Percentiles rank a stretch among this genome's conserved stretches.
phyloP scores from a whole-genome alignment of 1,284 basidiomycete genomes.

The Fomes fomentarius region DNA sequence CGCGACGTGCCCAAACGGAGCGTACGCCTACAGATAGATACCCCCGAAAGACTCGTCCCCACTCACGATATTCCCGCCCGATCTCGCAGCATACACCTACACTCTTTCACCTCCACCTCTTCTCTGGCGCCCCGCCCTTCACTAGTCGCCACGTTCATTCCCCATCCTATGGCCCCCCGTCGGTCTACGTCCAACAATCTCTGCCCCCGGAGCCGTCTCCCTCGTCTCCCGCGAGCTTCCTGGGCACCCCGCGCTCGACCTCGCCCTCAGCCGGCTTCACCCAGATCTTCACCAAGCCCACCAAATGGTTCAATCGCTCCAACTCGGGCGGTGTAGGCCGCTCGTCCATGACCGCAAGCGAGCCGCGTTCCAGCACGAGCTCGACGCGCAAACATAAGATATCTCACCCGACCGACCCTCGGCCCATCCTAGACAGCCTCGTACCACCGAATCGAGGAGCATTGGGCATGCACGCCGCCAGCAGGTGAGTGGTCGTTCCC shows the following conservation, averaged over 20 bases:
- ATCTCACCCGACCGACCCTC: constrained; percentile 78
- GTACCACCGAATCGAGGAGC: constrained; percentile 29
- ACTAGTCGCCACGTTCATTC: constrained; percentile 5
- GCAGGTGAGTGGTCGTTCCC: constrained; percentile 45
- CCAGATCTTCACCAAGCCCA: constrained; percentile 34
- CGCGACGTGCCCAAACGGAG: background rate
- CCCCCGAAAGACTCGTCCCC: background rate
- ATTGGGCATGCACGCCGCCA: constrained; percentile 39
- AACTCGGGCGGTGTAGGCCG: constrained; percentile 31
- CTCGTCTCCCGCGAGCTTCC: constrained; percentile 29
- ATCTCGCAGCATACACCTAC: background rate
- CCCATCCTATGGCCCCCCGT: constrained; percentile 30
- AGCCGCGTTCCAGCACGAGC: constrained; percentile 58
- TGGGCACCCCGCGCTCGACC: constrained; percentile 31
- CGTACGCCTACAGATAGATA: constrained; percentile 7
- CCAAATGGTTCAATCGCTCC: constrained; percentile 38
- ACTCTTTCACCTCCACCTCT: constrained; percentile 14
- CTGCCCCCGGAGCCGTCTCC: constrained; percentile 33
- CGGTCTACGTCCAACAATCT: constrained; percentile 32
- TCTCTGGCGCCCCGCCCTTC: constrained; percentile 2
- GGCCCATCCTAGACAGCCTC: constrained; percentile 61
- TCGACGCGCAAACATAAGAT: constrained; percentile 73
- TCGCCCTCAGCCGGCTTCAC: constrained; percentile 36
- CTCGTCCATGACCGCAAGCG: constrained; percentile 35
- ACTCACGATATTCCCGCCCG: background rate